Base-by-base conservation (phyloP, 192 early-diverging fungal genomes). In the Thamnidium elegans region DNA sequence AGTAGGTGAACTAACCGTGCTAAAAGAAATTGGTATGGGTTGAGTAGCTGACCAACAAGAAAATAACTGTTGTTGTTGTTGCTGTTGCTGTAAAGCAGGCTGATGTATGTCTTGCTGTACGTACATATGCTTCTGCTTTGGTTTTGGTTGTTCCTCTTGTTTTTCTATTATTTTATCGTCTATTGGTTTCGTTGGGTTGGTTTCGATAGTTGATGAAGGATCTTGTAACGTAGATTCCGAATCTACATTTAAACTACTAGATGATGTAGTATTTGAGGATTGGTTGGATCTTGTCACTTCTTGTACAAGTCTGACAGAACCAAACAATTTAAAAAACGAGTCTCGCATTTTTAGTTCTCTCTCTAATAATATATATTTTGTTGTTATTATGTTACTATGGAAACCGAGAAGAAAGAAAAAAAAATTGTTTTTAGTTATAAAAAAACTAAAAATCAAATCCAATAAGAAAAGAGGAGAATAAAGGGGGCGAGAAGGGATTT, bases 251-350 rank as follows among this genome's bases (percentile, higher is more conserved):
- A 34, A 13, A 21, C 20, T 46, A 34, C 44, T 19, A 20, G 47
- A 44, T 26, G 55, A 23, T 20, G 65, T 17, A 42, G 14, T 44
- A 36, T 55, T 23, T 32, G 63, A 47, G 14, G 64, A 44, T 23
- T 26, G 23, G 19, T n/a, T 51, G 19, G 68, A 64, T 55, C 60
- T 44, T 32, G 74, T 71, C n/a, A 75, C 65, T 34, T 75, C 74
- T 45, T 75, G 68, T 19, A 75, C 74, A 15, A 75, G 53, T 44
- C 65, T 66, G 31, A 75, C 50, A 36, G 68, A 71, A 34, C 64
- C 50, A 63, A 75, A 67, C 74, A 75, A 36, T 32, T 65, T 69
- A n/a, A 69, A 69, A 13, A 76, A 50, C 1, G 13, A 46, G 10
- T 52, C 58, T 52, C 43, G 39, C 34, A 52, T 60, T 31, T 42